These are phyloP conservation scores for Santalum album DNA, from an alignment of 164 flowering plant genomes.

Conservation along the genomic window DNA sequence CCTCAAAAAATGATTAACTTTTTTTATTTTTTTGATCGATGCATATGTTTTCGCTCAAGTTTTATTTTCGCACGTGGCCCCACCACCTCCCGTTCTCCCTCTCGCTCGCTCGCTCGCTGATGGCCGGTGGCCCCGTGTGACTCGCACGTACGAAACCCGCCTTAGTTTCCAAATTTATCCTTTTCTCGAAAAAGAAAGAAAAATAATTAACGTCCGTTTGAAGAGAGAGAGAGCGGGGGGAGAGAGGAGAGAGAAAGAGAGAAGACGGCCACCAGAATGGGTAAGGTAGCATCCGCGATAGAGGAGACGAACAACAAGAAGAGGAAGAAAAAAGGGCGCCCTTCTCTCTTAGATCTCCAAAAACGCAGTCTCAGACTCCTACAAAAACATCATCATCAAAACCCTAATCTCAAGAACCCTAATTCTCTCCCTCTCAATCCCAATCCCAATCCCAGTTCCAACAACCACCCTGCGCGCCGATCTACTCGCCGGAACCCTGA, in stretches of 20 bases:
- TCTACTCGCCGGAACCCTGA: constrained; percentile 42
- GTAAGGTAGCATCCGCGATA: constrained; percentile 16
- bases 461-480: constrained; percentile 21
- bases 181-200: background rate
- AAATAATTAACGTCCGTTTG: constrained; percentile 3
- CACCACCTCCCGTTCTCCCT: background rate
- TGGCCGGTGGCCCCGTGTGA: constrained; percentile 2
- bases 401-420: constrained; percentile 1
- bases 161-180: background rate
- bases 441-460: constrained; percentile 5
- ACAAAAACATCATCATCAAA: constrained; percentile 14
- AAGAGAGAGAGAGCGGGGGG: too few species aligned
- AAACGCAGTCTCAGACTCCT: constrained; percentile 39
- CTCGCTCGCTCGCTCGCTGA: background rate
- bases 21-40: too few species aligned
- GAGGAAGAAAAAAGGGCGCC: constrained; percentile 88
- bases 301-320: constrained; percentile 20
- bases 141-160: background rate
- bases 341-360: constrained; percentile 65
- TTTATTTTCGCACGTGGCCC: background rate
- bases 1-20: too few species aligned
- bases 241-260: too few species aligned
- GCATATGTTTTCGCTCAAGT: too few species aligned
- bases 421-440: constrained; percentile 16
- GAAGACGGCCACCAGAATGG: constrained; percentile 8